Evolutionary conservation across 2,329 filamentous ascomycete species (phyloP), one percentile per base, ranked within the genome.

Genomic region (Calonectria montana): DNA sequence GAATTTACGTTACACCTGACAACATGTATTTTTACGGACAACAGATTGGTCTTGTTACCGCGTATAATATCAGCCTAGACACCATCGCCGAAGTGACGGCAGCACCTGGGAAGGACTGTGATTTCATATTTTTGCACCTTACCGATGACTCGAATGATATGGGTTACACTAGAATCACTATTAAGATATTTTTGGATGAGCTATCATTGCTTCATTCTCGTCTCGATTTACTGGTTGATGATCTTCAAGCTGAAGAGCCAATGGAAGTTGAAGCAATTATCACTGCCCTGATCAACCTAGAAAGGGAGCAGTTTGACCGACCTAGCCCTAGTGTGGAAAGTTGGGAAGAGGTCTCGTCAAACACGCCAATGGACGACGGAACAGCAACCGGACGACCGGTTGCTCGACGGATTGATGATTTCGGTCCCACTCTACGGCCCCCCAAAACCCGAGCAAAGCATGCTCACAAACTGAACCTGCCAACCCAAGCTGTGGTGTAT

Each of bases 11-110:
- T 71, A 98, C 96, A 0, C 89, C 93, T 0, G 92, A 93, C 73
- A 94, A 96, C 75, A 92, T 99, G 81, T 98, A 97, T 83, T 98
- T 99, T 81, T 99, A 98, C 84, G 97, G 96, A 78, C 94, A 98
- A 80, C 94, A 98, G 80, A 92, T 98, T 81, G 97, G 97, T 7
- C 88, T 99, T 7, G 93, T 98, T 1, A 88, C 98, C 41, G 94
- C 96, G 1, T 96, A 95, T 63, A 91, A 91, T 18, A 91, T 97
- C 63, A 91, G 89, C 67, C 87, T 99, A 69, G 89, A 92, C 67
- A 91, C 90, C 59, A 94, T 99, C 69, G 91, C 91, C 10, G 97
- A 98, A 83, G 94, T 98, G 48, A 98, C 95, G 27, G 94, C 94
- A 43, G 95, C 95, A 2, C 93, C 95, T 15, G 97, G 97, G 23